A percentile compares a stretch with the other conserved stretches of the same genome.
Evolutionary conservation across 1,139 yeast species (phyloP).

Genomic region (Scheffersomyces quercinus): DNA sequence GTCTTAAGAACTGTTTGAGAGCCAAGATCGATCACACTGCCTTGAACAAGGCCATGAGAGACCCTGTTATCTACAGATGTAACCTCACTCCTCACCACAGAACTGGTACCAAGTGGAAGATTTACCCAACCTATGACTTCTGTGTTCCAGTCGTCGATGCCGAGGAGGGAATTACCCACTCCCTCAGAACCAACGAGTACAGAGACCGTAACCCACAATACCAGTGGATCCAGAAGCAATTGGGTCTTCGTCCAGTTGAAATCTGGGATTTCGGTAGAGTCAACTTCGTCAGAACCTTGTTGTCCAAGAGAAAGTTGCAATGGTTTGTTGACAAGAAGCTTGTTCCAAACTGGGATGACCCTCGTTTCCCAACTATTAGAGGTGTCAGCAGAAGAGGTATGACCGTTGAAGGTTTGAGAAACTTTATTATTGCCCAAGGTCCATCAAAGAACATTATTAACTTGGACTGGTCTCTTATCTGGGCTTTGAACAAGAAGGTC

Average conservation of each 20-base stretch:
- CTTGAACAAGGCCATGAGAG: conserved; percentile 91
- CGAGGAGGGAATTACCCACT: conserved; percentile 94
- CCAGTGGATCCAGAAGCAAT: conserved; percentile 87
- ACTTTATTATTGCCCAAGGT: conserved; percentile 92
- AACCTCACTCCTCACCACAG: conserved; percentile 96
- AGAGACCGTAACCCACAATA: conserved; percentile 98
- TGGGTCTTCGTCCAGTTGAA: conserved; percentile 84
- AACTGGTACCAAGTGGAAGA: conserved; percentile 88
- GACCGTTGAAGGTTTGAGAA: conserved; percentile 95
- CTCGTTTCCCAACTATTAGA: conserved; percentile 97
- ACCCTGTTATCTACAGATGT: conserved; percentile 95
- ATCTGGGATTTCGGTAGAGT: conserved; percentile 98
- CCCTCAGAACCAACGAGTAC: conserved; percentile 95
- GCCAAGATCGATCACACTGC: conserved; percentile 93
- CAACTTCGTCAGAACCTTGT: conserved; percentile 89
- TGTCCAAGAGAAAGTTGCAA: conserved; percentile 95
- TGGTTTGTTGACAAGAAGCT: conserved; percentile 93
- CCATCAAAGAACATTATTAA: conserved; percentile 95
- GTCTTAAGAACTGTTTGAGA: conserved; percentile 85
- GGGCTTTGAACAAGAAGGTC: conserved; percentile 96
- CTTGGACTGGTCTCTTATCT: conserved; percentile 93
- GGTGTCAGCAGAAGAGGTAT: conserved; percentile 99
- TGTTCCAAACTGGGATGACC: conserved; percentile 96
- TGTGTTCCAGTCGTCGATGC: conserved; percentile 96
- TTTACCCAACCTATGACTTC: conserved; percentile 97